Evolutionary conservation across 768 basidiomycete species (phyloP).

Genomic region (Mycena amicta): DNA sequence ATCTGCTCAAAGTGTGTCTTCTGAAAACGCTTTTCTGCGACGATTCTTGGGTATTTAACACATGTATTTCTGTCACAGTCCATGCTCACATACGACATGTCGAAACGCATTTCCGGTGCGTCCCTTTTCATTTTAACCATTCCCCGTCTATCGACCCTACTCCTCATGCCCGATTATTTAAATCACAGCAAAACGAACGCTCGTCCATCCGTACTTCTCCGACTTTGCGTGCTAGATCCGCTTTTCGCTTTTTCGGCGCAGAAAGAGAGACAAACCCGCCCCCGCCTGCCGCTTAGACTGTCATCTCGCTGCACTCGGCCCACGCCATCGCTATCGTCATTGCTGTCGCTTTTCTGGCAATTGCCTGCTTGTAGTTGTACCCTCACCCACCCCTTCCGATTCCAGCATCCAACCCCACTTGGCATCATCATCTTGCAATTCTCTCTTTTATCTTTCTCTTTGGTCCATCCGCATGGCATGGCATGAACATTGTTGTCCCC

Average conservation of each 20-base stretch:
- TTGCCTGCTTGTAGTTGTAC: background rate
- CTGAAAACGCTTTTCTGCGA: no score
- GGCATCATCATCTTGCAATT: background rate
- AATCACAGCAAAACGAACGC: background rate
- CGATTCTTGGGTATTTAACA: background rate
- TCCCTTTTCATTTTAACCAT: background rate
- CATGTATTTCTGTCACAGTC: conserved; percentile 37
- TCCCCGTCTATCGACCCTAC: background rate
- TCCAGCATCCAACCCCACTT: background rate
- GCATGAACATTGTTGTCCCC: no score
- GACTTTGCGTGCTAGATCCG: background rate
- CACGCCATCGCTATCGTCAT: background rate
- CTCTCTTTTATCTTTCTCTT: no score
- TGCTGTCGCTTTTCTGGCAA: background rate
- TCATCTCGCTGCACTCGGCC: no score
- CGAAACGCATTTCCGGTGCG: conserved; percentile 87
- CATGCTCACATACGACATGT: conserved; percentile 83
- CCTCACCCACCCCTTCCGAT: background rate
- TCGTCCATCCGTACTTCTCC: background rate
- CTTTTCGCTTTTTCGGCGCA: background rate
- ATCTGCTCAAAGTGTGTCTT: conserved; percentile 69
- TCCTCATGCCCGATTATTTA: no score
- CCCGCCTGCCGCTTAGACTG: no score
- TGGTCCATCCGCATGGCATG: no score
- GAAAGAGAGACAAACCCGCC: no score